Conservation (phyloP, 1,284 basidiomycete species). For the Waitea zeae region DNA sequence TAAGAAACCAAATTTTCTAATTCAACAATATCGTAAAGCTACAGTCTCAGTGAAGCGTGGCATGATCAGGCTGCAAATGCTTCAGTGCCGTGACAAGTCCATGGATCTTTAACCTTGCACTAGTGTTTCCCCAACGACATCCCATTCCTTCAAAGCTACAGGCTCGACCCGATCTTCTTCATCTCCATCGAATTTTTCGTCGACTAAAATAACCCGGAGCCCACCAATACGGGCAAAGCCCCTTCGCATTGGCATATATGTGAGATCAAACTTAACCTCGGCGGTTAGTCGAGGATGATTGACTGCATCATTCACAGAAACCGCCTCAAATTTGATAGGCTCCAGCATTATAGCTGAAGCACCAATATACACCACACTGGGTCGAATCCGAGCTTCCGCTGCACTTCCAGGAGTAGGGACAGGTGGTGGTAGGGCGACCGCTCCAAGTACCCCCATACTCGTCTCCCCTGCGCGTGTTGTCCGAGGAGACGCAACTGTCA, state of each 20-base stretch:
- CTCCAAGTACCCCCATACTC: constrained; percentile 7
- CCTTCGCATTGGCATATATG: constrained; percentile 31
- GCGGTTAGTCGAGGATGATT: constrained; percentile 8
- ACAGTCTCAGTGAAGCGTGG: too few relatives aligned
- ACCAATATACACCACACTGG: constrained; percentile 31
- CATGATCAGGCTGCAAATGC: too few relatives aligned
- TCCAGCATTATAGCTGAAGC: constrained; percentile 31
- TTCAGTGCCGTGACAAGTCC: too few relatives aligned
- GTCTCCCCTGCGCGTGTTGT: too few relatives aligned
- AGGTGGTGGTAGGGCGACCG: constrained; percentile 5
- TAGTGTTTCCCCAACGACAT: too few relatives aligned
- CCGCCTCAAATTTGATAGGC: constrained; percentile 11
- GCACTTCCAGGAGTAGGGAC: background rate
- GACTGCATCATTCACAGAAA: constrained; percentile 6
- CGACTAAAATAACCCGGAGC: constrained; percentile 38
- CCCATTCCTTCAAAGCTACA: too few relatives aligned
- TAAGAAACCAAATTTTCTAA: too few relatives aligned
- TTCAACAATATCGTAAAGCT: too few relatives aligned
- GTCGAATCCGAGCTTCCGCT: too few relatives aligned
- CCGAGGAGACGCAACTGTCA: constrained; percentile 23
- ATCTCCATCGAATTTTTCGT: too few relatives aligned
- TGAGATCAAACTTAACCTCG: constrained; percentile 38
- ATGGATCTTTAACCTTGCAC: too few relatives aligned
- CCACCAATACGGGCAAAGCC: constrained; percentile 49
- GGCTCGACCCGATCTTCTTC: too few relatives aligned